phyloP scores from a whole-genome alignment of 2,329 filamentous ascomycete genomes.

The Fusarium chlamydosporum region DNA sequence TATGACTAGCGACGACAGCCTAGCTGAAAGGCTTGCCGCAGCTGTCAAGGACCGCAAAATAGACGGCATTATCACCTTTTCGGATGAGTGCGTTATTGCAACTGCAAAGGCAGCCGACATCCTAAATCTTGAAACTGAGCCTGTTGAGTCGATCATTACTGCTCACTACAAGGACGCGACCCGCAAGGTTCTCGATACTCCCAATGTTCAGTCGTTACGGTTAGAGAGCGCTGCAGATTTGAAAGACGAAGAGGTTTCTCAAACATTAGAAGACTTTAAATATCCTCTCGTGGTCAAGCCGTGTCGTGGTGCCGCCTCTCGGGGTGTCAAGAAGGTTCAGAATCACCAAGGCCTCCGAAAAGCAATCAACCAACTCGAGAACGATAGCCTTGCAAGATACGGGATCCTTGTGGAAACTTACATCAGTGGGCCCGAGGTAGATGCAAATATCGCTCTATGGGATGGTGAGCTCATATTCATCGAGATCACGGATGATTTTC shows the following conservation, averaged over 20 bases:
- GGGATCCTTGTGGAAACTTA: slow-evolving; percentile 5
- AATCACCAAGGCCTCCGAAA: not conserved
- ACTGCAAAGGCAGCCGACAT: not conserved
- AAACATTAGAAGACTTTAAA: not conserved
- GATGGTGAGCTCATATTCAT: not conserved
- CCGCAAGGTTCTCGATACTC: not conserved
- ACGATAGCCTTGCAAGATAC: not conserved
- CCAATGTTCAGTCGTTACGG: not conserved
- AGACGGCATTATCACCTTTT: slow-evolving; percentile 1
- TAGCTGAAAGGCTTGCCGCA: not conserved
- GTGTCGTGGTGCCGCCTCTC: not conserved
- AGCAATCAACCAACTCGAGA: not conserved
- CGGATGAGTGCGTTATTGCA: slow-evolving; percentile 2
- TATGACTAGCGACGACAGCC: not conserved
- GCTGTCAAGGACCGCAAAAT: not conserved
- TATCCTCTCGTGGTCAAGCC: slow-evolving; percentile 3
- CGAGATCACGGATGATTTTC: slow-evolving; percentile 9
- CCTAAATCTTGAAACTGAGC: not conserved
- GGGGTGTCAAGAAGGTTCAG: not conserved
- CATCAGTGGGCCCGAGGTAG: slow-evolving; percentile 1
- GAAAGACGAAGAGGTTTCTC: not conserved
- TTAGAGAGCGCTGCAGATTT: not conserved
- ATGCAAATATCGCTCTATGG: slow-evolving; percentile 6
- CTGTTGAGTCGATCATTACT: slow-evolving; percentile 1
- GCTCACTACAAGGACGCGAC: slow-evolving; percentile 11